Base-by-base conservation (phyloP, 2,329 filamentous ascomycete genomes). In the Nemania bipapillata region DNA sequence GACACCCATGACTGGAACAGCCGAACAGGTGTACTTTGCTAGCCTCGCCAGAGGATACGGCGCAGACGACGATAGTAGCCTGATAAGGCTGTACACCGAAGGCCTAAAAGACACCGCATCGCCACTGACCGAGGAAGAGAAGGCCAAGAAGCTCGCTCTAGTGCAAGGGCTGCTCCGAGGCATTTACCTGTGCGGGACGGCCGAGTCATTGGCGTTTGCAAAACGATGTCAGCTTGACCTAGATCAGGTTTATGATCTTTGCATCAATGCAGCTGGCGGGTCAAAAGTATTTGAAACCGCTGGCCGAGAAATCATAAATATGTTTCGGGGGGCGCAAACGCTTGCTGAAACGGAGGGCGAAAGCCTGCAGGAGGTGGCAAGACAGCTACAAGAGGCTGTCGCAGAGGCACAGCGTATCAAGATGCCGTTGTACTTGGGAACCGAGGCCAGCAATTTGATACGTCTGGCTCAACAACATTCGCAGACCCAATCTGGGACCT, bases 21-120 rank as follows among this genome's bases (percentile, higher is more conserved):
- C 90, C 11, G 90, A 92, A 79, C 89, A 91, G 77, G 83, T 86
- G 30, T 91, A 91, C 75, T 85, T 90, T 63, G 79, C 86, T 30
- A 88, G 85, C 15, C 78, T 91, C 7, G 82, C 86, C 26, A 85
- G 86, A 47, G 90, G 89, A 9, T 89, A 80, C 71, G 82, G 81
- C 2, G 70, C 77, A 4, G 81, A 84, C 55, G 83, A 85, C 68
- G 83, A 85, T 72, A 81, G 80, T 50, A 79, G 81, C 55, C 71
- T 85, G 32, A 75, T 85, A 54, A 76, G 82, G 42, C 65, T 85
- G 62, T 85, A 85, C 70, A 80, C 74, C 8, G 79, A 82, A 49
- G 80, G 81, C 8, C 75, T 76, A 56, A 78, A 79, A 50, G 80
- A 76, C 0, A 71, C 77, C 1, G 76, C 76, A 8, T 70, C 75